These are phyloP conservation scores for Lentinus brumalis DNA, from an alignment of 768 basidiomycete species.

Conservation along the genomic window DNA sequence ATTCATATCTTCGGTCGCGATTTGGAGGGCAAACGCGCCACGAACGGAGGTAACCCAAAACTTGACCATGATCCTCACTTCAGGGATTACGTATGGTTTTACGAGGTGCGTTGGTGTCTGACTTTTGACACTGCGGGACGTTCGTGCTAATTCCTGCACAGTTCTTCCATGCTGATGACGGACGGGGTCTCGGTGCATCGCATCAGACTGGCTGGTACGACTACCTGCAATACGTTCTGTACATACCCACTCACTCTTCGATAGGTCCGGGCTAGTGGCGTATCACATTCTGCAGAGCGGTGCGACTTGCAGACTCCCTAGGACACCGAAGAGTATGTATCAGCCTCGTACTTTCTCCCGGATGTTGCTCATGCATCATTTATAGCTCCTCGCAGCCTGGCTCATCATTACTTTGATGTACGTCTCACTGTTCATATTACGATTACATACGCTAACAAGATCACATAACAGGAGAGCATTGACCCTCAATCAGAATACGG, in stretches of 20 bases:
- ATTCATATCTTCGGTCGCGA: slow-evolving; percentile 99
- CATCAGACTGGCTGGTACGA: slow-evolving; percentile 96
- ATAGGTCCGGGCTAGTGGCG: slow-evolving; percentile 85
- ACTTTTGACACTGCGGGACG: background rate
- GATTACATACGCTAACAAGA: background rate
- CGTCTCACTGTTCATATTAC: slow-evolving; percentile 31
- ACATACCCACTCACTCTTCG: background rate
- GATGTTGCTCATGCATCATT: slow-evolving; percentile 6
- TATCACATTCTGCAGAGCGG: slow-evolving; percentile 93
- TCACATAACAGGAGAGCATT: slow-evolving; percentile 60
- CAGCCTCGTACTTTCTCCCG: background rate
- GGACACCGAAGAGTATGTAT: slow-evolving; percentile 83
- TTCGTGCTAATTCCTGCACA: slow-evolving; percentile 31
- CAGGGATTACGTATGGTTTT: slow-evolving; percentile 95
- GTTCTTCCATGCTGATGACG: slow-evolving; percentile 96
- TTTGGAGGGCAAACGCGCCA: slow-evolving; percentile 79
- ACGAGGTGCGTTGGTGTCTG: slow-evolving; percentile 61
- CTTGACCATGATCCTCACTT: slow-evolving; percentile 93
- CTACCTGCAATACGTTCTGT: background rate
- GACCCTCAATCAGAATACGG: slow-evolving; percentile 73
- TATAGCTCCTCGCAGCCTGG: slow-evolving; percentile 82
- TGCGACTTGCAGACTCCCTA: slow-evolving; percentile 84
- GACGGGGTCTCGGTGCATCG: slow-evolving; percentile 92
- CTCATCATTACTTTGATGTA: slow-evolving; percentile 94
- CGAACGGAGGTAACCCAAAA: slow-evolving; percentile 87